Base-by-base conservation (phyloP, 345 rosid species). In the Aquilaria sinensis region DNA sequence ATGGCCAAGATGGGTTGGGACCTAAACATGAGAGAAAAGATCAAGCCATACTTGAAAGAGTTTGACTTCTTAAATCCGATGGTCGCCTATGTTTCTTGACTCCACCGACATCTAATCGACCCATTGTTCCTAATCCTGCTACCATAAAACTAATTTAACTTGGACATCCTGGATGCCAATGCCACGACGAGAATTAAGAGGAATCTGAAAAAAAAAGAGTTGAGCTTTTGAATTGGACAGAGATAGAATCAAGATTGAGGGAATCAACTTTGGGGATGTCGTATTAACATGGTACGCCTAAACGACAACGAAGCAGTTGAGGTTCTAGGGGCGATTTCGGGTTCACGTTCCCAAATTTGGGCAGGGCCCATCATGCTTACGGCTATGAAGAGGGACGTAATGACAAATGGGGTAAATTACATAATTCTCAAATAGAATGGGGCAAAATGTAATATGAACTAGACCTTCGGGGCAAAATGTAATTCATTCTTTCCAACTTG, bases 231-330 rank as follows among this genome's bases (percentile, higher is more conserved):
- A 68, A 34, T 0, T 63, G 63, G 2, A 59, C 16, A 37, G 77
- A 52, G 14, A 53, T 53, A 9, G 74, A 61, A 9, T 70, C 55
- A 16, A 76, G n/a, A 30, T 70, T 55, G 11, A 85, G 43, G 23
- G 90, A 87, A 53, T 80, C 80, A 13, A 77, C 70, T 9, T 67
- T 67, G 11, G 90, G 90, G 67, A 85, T 71, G 13, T 70, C 69
- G 64, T 69, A 80, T 15, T 78, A 46, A 23, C 82, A 48, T 0
- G 87, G 78, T 23, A 87, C 87, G 2, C 87, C 48, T 74, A 80
- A 7, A 85, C 56, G 2, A 85, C 90, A 60, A 85, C 74, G 32
- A 83, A 85, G 70, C 67, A 85, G 70, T 85, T 84, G 61, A 80
- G 81, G 33, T 74, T 72, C 29, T 69, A 23, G 23, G 23, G 23